These are phyloP conservation scores for Xenosphaeropsis pyriputrescens DNA, from an alignment of 2,329 filamentous ascomycete genomes.

Conservation along the genomic window DNA sequence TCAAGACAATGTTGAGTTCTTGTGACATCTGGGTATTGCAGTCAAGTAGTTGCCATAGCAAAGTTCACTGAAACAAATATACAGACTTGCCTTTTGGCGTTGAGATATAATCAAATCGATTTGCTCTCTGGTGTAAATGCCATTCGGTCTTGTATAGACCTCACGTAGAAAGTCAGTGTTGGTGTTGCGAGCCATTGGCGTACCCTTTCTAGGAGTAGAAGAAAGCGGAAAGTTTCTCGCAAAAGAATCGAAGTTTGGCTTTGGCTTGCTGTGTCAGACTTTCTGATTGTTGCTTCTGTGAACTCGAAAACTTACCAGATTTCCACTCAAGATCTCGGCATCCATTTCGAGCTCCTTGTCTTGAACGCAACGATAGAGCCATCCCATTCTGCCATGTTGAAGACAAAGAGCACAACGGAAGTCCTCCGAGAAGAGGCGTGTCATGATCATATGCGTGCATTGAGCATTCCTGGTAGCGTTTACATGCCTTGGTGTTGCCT, in stretches of 20 bases:
- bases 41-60: background rate
- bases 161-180: slow-evolving; percentile 19
- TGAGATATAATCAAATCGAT: slow-evolving; percentile 32
- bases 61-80: no score
- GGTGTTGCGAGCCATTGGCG: slow-evolving; percentile 9
- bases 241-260: slow-evolving; percentile 9
- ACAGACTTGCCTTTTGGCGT: slow-evolving; percentile 12
- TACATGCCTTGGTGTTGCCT: background rate
- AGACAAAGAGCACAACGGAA: slow-evolving; percentile 43
- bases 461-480: slow-evolving; percentile 5
- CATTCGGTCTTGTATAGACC: slow-evolving; percentile 25
- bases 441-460: slow-evolving; percentile 58
- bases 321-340: slow-evolving; percentile 17
- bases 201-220: slow-evolving; percentile 7
- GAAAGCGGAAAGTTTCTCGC: slow-evolving; percentile 9
- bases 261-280: no score
- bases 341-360: slow-evolving; percentile 35
- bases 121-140: slow-evolving; percentile 30
- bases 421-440: slow-evolving; percentile 41
- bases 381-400: slow-evolving; percentile 42
- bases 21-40: background rate
- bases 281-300: background rate
- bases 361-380: slow-evolving; percentile 60
- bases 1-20: no score
- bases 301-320: slow-evolving; percentile 5